phyloP scores from a whole-genome alignment of 345 rosid species.

The Limnanthes douglasii region DNA sequence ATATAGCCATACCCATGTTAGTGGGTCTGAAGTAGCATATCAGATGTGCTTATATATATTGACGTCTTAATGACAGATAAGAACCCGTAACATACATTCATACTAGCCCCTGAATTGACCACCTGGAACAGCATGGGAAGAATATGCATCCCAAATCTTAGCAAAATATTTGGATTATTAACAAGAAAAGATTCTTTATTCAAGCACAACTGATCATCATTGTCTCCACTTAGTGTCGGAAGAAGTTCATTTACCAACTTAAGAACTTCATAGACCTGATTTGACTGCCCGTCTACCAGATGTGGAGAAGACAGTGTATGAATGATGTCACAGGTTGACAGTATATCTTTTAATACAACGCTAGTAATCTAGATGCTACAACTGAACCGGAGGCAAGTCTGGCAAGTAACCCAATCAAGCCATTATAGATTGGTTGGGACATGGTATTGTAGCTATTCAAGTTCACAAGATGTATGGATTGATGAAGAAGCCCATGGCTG shows the following conservation, averaged over 20 bases:
- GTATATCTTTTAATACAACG: slow-evolving; percentile 54
- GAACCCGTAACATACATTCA: slow-evolving; percentile 67
- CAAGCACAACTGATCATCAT: slow-evolving; percentile 21
- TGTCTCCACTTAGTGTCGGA: slow-evolving; percentile 29
- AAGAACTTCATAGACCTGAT: slow-evolving; percentile 79
- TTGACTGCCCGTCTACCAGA: slow-evolving; percentile 2
- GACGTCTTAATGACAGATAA: slow-evolving; percentile 56
- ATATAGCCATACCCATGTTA: too few species aligned
- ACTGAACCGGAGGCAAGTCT: slow-evolving; percentile 62
- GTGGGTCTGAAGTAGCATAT: too few species aligned
- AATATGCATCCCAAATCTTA: slow-evolving; percentile 41
- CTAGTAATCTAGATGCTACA: slow-evolving; percentile 61
- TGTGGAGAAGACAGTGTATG: slow-evolving; percentile 56
- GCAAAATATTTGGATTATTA: slow-evolving; percentile 46
- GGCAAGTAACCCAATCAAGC: slow-evolving; percentile 70
- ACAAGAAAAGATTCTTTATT: slow-evolving; percentile 54
- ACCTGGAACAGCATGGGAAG: slow-evolving; percentile 78
- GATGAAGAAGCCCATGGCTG: slow-evolving; percentile 53
- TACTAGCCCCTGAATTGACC: slow-evolving; percentile 76
- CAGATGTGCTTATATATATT: slow-evolving; percentile 47
- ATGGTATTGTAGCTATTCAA: slow-evolving; percentile 60
- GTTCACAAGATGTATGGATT: slow-evolving; percentile 48
- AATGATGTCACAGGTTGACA: slow-evolving; percentile 48
- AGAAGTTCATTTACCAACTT: slow-evolving; percentile 83
- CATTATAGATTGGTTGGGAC: slow-evolving; percentile 63